phyloP scores from a whole-genome alignment of 768 basidiomycete genomes.

The Mycena alexandri region DNA sequence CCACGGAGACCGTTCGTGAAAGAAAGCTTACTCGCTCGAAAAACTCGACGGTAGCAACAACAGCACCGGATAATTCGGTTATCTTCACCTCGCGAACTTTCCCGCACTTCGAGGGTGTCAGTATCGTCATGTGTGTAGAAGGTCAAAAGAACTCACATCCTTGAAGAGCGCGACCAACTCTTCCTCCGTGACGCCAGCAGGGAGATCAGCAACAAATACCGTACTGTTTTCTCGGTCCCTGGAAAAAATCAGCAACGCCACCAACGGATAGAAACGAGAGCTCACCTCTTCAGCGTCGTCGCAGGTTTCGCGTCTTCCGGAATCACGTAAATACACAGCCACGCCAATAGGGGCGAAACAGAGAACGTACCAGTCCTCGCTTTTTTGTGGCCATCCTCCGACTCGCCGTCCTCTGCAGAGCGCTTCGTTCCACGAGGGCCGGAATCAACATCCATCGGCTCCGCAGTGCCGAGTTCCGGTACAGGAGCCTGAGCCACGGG shows the following conservation, averaged over 20 bases:
- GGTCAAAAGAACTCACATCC: conserved; percentile 67
- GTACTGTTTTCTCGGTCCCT: conserved; percentile 97
- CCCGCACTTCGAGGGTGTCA: conserved; percentile 85
- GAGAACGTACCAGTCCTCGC: conserved; percentile 68
- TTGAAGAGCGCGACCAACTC: conserved; percentile 84
- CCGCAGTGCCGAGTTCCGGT: conserved; percentile 21
- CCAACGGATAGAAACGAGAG: conserved; percentile 21
- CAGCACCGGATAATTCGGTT: conserved; percentile 64
- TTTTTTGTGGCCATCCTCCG: conserved; percentile 66
- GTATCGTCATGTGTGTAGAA: neutral
- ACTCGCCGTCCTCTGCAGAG: conserved; percentile 65
- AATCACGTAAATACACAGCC: conserved; percentile 7
- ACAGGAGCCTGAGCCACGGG: conserved; percentile 48
- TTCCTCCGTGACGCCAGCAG: conserved; percentile 66
- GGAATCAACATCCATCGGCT: conserved; percentile 48
- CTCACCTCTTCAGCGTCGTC: conserved; percentile 73
- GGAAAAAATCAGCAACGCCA: conserved; percentile 10
- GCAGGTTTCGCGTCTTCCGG: conserved; percentile 58
- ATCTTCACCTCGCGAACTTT: conserved; percentile 87
- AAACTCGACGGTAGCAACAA: conserved; percentile 94
- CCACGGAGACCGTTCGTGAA: neutral
- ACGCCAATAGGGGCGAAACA: neutral
- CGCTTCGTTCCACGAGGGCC: conserved; percentile 65
- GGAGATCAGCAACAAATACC: conserved; percentile 86
- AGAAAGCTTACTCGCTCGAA: conserved; percentile 66